A percentile compares a stretch with the other conserved stretches of the same genome.
Evolutionary conservation across 176 grass and related monocot species (phyloP).

Genomic region (Tillandsia leiboldiana): DNA sequence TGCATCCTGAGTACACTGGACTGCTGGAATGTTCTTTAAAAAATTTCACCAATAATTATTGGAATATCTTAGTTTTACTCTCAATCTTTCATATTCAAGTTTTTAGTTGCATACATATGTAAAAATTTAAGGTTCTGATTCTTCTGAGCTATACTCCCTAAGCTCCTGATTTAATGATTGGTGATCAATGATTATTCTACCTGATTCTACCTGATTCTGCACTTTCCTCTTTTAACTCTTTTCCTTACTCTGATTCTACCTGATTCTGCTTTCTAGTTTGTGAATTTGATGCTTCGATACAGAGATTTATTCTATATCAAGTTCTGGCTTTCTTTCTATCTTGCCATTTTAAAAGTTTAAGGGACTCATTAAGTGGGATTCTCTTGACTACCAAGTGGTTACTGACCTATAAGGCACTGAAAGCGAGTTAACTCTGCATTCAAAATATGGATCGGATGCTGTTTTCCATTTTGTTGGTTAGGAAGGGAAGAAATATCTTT

Average conservation of each 20-base stretch:
- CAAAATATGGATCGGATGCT: not conserved
- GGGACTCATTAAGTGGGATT: not conserved
- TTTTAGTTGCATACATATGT: not conserved
- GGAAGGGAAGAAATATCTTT: not conserved
- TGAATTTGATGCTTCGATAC: no score
- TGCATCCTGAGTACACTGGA: no score
- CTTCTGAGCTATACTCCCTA: no score
- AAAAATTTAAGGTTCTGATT: no score
- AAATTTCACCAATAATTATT: not conserved
- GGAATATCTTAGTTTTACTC: not conserved
- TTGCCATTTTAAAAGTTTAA: not conserved
- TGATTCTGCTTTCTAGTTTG: no score
- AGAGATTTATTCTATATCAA: no score
- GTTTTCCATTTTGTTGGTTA: not conserved
- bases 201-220: no score
- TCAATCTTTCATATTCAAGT: not conserved
- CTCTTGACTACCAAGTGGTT: not conserved
- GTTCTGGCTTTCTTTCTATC: not conserved
- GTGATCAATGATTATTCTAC: no score
- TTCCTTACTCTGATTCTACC: no score
- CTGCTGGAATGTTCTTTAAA: not conserved
- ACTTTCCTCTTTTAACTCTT: no score
- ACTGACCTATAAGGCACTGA: not conserved
- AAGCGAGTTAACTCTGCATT: not conserved
- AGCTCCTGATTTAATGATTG: no score